Evolutionary conservation across 2,329 filamentous ascomycete species (phyloP), one percentile per base, ranked within the genome.

Genomic region (Paecilomyces niveus): DNA sequence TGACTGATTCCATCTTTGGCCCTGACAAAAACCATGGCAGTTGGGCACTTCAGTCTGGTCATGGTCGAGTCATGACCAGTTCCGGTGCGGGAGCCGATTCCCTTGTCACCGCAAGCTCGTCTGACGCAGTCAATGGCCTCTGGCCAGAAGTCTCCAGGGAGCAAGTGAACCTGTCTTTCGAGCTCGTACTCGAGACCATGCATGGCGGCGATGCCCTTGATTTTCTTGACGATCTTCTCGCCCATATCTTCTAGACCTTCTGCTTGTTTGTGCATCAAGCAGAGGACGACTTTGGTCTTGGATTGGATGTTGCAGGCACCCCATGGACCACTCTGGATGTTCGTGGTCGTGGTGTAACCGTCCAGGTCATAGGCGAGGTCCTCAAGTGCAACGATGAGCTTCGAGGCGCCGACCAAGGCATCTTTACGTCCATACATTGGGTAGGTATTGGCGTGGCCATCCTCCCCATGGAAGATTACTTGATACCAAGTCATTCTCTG

Each of bases 281-380:
- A 68, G 62, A 71, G 68, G 62, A 57, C 32, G 58, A 53, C 57
- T 59, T 64, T 54, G 45, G 61, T 58, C 58, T 62, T 57, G 59
- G 62, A 68, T 56, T 71, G 66, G 55, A 71, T 71, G 55, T 70
- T 70, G 60, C 68, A 70, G 21, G 63, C 52, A 11, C 60, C 60
- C 55, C 53, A 56, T 6, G 60, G 60, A 9, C 58, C 51, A n/a
- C 58, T 59, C 26, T 65, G 61, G 21, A 71, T 66, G 53, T 62
- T 65, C 0, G 67, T 69, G 22, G 68, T 64, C 9, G 69, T 71
- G 5, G 63, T 67, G 29, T 61, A 63, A n/a, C 67, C 67, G 39
- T 63, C 59, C 49, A 61, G 54, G 3, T 57, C 58, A 54, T 58
- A 58, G 3, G 60, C 60, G 31, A 60, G 33, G 54, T 60, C 50